phyloP scores from a whole-genome alignment of 768 basidiomycete species.

The Termitomyces sp. region DNA sequence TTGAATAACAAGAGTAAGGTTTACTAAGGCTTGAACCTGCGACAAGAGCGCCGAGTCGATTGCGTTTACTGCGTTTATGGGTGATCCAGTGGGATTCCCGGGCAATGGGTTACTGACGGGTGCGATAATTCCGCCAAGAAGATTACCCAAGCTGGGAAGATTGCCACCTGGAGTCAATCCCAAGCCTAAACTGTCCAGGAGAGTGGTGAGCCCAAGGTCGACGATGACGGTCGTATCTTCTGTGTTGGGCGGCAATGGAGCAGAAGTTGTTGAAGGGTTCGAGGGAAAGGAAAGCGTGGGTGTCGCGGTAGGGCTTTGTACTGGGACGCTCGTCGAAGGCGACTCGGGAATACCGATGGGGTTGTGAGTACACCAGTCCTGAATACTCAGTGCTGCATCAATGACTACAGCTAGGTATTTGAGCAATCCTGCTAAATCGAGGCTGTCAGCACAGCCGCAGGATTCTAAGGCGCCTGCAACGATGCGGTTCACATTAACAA shows the following conservation, averaged over 20 bases:
- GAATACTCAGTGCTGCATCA: constrained; percentile 4
- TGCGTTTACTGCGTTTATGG: background rate
- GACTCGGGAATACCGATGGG: constrained; percentile 2
- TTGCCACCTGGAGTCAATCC: constrained; percentile 5
- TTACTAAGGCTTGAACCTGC: constrained; percentile 5
- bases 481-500: constrained; percentile 1
- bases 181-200: constrained; percentile 19
- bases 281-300: background rate
- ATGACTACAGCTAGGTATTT: constrained; percentile 4
- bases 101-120: background rate
- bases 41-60: constrained; percentile 5
- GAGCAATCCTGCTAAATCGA: constrained; percentile 5
- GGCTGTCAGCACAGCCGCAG: constrained; percentile 6
- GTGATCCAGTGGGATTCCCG: background rate
- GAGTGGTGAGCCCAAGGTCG: constrained; percentile 18
- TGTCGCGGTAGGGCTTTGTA: background rate
- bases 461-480: background rate
- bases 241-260: background rate
- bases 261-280: background rate
- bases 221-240: constrained; percentile 18
- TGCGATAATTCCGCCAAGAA: background rate
- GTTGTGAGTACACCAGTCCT: constrained; percentile 11
- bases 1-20: constrained; percentile 7
- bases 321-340: background rate
- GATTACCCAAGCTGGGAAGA: background rate